Percentiles rank a stretch among this genome's conserved stretches.
Conservation (phyloP, 2,329 filamentous ascomycete species). For the Drechmeria coniospora region DNA sequence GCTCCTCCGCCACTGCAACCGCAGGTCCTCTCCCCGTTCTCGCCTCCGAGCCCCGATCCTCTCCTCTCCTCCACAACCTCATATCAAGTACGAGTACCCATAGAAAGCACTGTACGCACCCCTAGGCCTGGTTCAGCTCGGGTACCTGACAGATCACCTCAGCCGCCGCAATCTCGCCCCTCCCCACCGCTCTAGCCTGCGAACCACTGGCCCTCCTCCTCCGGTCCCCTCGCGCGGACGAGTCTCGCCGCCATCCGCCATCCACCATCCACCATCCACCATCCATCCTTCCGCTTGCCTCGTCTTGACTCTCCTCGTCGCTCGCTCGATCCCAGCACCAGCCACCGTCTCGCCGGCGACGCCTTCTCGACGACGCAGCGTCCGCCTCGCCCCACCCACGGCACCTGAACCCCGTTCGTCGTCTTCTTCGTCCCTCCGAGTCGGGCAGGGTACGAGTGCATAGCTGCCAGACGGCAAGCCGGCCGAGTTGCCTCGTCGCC, state of each 20-base stretch:
- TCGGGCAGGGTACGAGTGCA: too few relatives aligned
- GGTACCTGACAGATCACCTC: constrained; percentile 5
- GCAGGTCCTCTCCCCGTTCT: too few relatives aligned
- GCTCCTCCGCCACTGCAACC: too few relatives aligned
- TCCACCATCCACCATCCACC: background rate
- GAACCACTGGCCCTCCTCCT: constrained; percentile 1
- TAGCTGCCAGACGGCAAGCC: too few relatives aligned
- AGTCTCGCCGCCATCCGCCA: background rate
- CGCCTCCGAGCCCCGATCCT: too few relatives aligned
- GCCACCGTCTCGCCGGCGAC: background rate
- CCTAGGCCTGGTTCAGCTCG: too few relatives aligned
- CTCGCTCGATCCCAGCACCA: background rate
- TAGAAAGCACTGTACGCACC: too few relatives aligned
- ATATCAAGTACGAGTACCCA: too few relatives aligned
- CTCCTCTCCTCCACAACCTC: background rate
- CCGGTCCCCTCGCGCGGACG: background rate
- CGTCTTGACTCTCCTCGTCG: background rate
- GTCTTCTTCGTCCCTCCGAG: too few relatives aligned
- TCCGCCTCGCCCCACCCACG: constrained; percentile 9
- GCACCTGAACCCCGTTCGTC: too few relatives aligned
- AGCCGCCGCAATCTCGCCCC: background rate
- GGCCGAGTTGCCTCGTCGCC: too few relatives aligned
- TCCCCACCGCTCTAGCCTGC: too few relatives aligned
- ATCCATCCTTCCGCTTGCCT: background rate
- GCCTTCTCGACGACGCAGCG: background rate